These are phyloP conservation scores for Saccharomyces uvarum DNA, from an alignment of 1,139 yeast genomes.

Conservation along the genomic window DNA sequence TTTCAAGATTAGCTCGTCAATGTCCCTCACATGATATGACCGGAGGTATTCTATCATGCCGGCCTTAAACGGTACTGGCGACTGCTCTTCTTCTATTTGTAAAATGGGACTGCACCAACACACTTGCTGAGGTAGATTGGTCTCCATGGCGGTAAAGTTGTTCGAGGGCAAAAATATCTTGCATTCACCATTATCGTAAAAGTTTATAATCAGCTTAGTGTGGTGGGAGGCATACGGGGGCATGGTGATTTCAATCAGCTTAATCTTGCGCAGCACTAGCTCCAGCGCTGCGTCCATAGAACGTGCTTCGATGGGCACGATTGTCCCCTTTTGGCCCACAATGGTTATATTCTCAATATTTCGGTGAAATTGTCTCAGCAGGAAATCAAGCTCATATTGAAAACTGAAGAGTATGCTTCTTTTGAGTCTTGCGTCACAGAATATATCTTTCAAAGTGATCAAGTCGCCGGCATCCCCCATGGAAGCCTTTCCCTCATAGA, in stretches of 20 bases:
- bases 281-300: slow-evolving; percentile 4
- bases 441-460: slow-evolving; percentile 24
- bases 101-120: slow-evolving; percentile 54
- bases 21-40: slow-evolving; percentile 33
- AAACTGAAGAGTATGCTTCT: slow-evolving; percentile 31
- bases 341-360: slow-evolving; percentile 18
- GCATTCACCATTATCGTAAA: slow-evolving; percentile 38
- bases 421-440: slow-evolving; percentile 21
- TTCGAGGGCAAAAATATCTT: slow-evolving; percentile 54
- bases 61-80: slow-evolving; percentile 31
- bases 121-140: slow-evolving; percentile 54
- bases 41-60: slow-evolving; percentile 41
- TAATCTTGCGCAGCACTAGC: slow-evolving; percentile 11
- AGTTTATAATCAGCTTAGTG: slow-evolving; percentile 58
- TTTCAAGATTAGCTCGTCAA: slow-evolving; percentile 32
- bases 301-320: slow-evolving; percentile 14
- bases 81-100: not conserved
- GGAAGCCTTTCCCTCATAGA: slow-evolving; percentile 22
- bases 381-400: slow-evolving; percentile 30
- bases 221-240: slow-evolving; percentile 46
- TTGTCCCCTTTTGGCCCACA: slow-evolving; percentile 31
- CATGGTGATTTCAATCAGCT: slow-evolving; percentile 26
- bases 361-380: slow-evolving; percentile 20
- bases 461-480: slow-evolving; percentile 17
- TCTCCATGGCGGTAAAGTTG: slow-evolving; percentile 49